Evolutionary conservation across 768 basidiomycete genomes (phyloP).

Genomic region (Boletellus ananas): DNA sequence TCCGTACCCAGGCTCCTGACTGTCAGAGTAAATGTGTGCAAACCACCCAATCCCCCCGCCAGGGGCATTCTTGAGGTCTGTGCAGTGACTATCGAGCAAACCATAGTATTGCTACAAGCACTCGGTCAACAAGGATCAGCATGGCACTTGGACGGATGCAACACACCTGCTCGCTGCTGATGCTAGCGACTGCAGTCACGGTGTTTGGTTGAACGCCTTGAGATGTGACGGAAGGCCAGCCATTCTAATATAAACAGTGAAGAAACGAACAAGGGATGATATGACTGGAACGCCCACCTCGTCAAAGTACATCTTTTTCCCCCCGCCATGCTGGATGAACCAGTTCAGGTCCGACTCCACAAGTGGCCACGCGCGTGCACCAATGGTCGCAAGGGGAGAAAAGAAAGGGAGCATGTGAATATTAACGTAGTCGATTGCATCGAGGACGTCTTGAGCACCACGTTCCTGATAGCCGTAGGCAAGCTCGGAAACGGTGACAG

Average conservation of each 20-base stretch:
- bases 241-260: slow-evolving; percentile 47
- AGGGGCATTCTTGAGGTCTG: slow-evolving; percentile 52
- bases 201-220: slow-evolving; percentile 63
- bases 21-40: slow-evolving; percentile 73
- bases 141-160: not conserved
- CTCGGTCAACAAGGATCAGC: not conserved
- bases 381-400: slow-evolving; percentile 33
- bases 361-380: slow-evolving; percentile 58
- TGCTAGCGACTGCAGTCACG: slow-evolving; percentile 52
- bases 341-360: slow-evolving; percentile 58
- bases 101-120: slow-evolving; percentile 46
- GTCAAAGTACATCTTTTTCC: slow-evolving; percentile 74
- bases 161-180: slow-evolving; percentile 59
- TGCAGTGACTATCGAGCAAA: slow-evolving; percentile 61
- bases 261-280: not conserved
- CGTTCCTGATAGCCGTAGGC: slow-evolving; percentile 55
- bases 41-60: slow-evolving; percentile 79
- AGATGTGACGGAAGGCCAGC: slow-evolving; percentile 71
- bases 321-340: slow-evolving; percentile 59
- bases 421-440: slow-evolving; percentile 61
- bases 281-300: slow-evolving; percentile 41
- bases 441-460: slow-evolving; percentile 51
- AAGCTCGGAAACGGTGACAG: slow-evolving; percentile 66
- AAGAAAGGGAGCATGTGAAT: slow-evolving; percentile 75
- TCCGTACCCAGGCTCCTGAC: slow-evolving; percentile 66